phyloP scores from a whole-genome alignment of 805 yeast genomes.

The Candida dajiaensis region DNA sequence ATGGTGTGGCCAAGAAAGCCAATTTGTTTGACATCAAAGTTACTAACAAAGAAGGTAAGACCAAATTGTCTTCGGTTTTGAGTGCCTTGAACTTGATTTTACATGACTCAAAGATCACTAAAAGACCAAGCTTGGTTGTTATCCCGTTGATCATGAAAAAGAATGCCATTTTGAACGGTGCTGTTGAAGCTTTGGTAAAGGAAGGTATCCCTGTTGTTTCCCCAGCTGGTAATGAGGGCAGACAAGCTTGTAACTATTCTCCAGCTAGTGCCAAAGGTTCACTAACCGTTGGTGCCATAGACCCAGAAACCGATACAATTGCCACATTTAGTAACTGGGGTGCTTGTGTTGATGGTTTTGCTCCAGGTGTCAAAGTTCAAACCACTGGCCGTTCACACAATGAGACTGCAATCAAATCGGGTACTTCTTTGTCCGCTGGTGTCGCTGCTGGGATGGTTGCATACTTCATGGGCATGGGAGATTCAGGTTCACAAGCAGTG shows the following conservation, averaged over 20 bases:
- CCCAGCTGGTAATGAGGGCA: slow-evolving; percentile 45
- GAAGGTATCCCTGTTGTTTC: slow-evolving; percentile 41
- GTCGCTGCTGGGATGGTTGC: slow-evolving; percentile 41
- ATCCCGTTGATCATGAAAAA: slow-evolving; percentile 33
- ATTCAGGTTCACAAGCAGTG: slow-evolving; percentile 29
- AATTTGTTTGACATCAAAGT: slow-evolving; percentile 39
- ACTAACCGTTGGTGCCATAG: slow-evolving; percentile 83
- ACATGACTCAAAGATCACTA: slow-evolving; percentile 24
- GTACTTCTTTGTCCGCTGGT: slow-evolving; percentile 47
- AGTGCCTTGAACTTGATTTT: slow-evolving; percentile 27
- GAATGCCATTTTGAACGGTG: slow-evolving; percentile 37
- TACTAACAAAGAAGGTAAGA: slow-evolving; percentile 32
- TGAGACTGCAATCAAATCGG: slow-evolving; percentile 31
- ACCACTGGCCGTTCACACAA: slow-evolving; percentile 32
- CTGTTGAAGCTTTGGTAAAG: slow-evolving; percentile 34
- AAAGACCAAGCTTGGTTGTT: slow-evolving; percentile 33
- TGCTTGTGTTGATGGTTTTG: slow-evolving; percentile 44
- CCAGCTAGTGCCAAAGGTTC: slow-evolving; percentile 50
- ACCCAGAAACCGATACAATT: slow-evolving; percentile 55
- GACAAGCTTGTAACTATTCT: slow-evolving; percentile 38
- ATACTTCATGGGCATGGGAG: slow-evolving; percentile 37
- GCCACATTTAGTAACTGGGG: slow-evolving; percentile 43
- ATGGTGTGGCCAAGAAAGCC: slow-evolving; percentile 46
- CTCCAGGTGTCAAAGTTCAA: slow-evolving; percentile 42
- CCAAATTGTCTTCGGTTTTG: slow-evolving; percentile 29